Evolutionary conservation across 495 filamentous ascomycete species (phyloP), one percentile per base, ranked within the genome.

Genomic region (Daldinia bambusicola): DNA sequence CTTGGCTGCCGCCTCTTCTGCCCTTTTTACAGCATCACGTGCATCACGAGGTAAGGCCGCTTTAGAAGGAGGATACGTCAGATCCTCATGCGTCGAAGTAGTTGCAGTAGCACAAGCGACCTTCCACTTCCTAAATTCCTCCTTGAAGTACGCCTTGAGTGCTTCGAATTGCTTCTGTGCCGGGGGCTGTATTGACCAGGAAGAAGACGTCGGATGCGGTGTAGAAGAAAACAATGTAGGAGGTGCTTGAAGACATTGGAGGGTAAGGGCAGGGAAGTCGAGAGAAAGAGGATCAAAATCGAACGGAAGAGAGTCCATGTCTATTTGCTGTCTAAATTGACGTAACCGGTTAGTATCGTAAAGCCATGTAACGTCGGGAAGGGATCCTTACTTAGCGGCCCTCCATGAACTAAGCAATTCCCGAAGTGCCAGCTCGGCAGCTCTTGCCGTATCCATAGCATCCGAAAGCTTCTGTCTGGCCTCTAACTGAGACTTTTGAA

Each of bases 251-350:
- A 97, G 89, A 67, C 94, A 89, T 67, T 90, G 90, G 6, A 97
- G 86, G 41, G 89, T 91, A 20, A 97, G 85, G 18, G 90, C 89
- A 6, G 93, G 93, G 70, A 96, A 97, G 30, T 90, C 91, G 66
- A 95, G 86, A 26, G 89, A 79, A 63, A 92, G 89, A 34, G 93
- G 89, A 64, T 97, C 91, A 79, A 97, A 94, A 67, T 93, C 89
- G 76, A 97, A 97, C 0, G 91, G 90, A 31, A 78, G 78, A 57
- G 81, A 79, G 53, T 80, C 68, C 72, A 79, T 75, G 55, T 84
- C 80, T 58, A 83, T 71, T 77, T 85, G 62, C 77, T 77, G 70
- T 75, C 85, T 80, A 80, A 78, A 31, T 30, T 76, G 78, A 37
- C 30, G 32, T 55, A 34, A 63, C 63, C 36, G 67, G 75, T 72